Evolutionary conservation across 768 basidiomycete genomes (phyloP), one percentile per base, ranked within the genome.

Genomic region (Russula foetens): DNA sequence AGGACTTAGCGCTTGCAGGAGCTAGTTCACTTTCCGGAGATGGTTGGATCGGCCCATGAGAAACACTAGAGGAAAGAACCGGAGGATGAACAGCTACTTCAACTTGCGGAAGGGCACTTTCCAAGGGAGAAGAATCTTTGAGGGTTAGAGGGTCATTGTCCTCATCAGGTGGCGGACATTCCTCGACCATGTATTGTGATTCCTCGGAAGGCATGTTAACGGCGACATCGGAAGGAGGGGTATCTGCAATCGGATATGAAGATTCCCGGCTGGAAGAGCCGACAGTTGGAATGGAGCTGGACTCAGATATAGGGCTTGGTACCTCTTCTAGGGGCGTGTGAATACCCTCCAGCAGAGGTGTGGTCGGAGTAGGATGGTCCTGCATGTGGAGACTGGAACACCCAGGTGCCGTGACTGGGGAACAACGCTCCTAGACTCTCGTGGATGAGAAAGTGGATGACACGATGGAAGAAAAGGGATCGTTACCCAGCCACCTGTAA

Each of bases 401-500:
- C 12, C 52, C 55, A 23, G 49, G 55, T 29, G 11, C 24, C 43
- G 23, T 29, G 17, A 61, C 43, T 14, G 55, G 49, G 28, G 55
- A 61, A n/a, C 60, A 61, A 8, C 60, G 60, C 44, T 61, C 60
- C 60, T 61, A 46, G 26, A 7, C 23, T 24, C 19, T 11, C 24
- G 19, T 8, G 21, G 23, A 24, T 61, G 21, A 61, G 39, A 26
- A 38, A 29, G 23, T 3, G 15, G 31, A 33, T 11, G 7, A 26
- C 26, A 14, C 29, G 31, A 31, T 26, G 9, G 24, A 43, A 24
- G 23, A 31, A 33, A 48, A 1, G 46, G 19, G 2, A 31, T 7
- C 12, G 9, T 58, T 58, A 62, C 61, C 61, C 61, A 62, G 24
- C 56, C 61, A 33, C 61, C 61, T 21, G 61, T 62, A 47, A 62